Evolutionary conservation across 495 filamentous ascomycete genomes (phyloP), one percentile per base, ranked within the genome.

Genomic region (Trichocladium antarcticum): DNA sequence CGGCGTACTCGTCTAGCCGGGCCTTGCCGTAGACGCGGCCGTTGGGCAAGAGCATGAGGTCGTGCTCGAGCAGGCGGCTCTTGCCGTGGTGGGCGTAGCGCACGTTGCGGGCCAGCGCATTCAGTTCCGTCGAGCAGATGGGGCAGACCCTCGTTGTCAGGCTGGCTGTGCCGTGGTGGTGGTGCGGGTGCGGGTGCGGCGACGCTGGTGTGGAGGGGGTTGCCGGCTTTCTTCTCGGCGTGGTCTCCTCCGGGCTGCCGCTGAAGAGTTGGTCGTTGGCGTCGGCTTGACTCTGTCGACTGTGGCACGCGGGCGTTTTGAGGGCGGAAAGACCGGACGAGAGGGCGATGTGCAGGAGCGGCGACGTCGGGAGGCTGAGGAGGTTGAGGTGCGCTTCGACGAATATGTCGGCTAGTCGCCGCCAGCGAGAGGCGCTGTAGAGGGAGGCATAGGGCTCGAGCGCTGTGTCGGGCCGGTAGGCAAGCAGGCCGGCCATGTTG

Each of bases 21-120:
- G 81, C 76, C 42, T 81, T 74, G 16, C 90, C 88, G 60, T 95
- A 95, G 22, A 93, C 80, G 45, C 87, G 75, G 6, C 82, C 80
- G 67, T 95, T 96, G 11, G 90, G 90, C 49, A 98, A 65, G 32
- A 96, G 74, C 17, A 95, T 76, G 8, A 89, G 75, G 57, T 97
- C 90, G 31, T 73, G 80, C 62, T 95, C 89, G 19, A 96, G 47
- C 35, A 58, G 83, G 51, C 85, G 82, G 61, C 89, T 95, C 71
- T 93, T 92, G 38, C 81, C 84, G 61, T 98, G 92, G 54, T 94
- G 84, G 19, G 92, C 92, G 58, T 96, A 95, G 12, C 92, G 92
- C 49, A 97, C 82, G 58, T 81, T 81, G 35, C 81, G 74, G 14
- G 92, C 92, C 28, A 98, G 75, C 51, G 85, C 85, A 63, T 98